Base-by-base conservation (phyloP, 1,284 basidiomycete genomes). In the Fomes fomentarius region DNA sequence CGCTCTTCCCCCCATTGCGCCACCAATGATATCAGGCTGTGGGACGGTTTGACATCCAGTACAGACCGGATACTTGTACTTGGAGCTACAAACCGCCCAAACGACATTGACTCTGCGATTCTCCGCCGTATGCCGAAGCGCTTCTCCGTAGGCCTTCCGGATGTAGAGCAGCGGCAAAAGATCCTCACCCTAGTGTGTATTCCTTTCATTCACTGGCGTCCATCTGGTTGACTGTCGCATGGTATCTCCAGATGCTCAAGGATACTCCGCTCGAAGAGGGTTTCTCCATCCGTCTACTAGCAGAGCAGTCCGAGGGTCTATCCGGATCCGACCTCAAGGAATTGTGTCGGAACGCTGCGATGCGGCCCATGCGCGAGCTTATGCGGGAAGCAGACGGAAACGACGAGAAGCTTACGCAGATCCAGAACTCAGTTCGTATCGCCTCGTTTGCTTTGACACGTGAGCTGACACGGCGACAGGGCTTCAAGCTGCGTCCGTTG, bases 101-200 rank as follows among this genome's bases (percentile, higher is more conserved):
- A 85, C 63, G 96, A 98, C 67, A 99, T 99, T 53, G 97, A 99
- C 72, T 79, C 93, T 11, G 96, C 96, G 21, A 96, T 98, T 66
- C 80, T 98, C 4, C 85, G 96, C 25, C 88, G 96, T 31, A 94
- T 99, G 94, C 97, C 97, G 0, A 98, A 98, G 73, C 89, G 96
- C n/a, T 99, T 98, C 70, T 83, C 93, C 1, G 85, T 99, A 54
- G 80, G 85, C 8, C 78, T 98, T 22, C 97, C 97, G 1, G 88
- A 91, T 61, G 69, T 76, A 4, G 81, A 87, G 14, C 96, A 98
- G 68, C 83, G 97, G 28, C 76, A 85, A 51, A 95, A 93, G 72
- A 99, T 99, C 58, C 81, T 99, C n/a, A 75, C 74, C 1, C 76
- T 99, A 56, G 94, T 96, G 71, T 61, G 79, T 63, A 37, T 7